Base-by-base conservation (phyloP, 164 flowering plant species). In the Vitis cinerea region DNA sequence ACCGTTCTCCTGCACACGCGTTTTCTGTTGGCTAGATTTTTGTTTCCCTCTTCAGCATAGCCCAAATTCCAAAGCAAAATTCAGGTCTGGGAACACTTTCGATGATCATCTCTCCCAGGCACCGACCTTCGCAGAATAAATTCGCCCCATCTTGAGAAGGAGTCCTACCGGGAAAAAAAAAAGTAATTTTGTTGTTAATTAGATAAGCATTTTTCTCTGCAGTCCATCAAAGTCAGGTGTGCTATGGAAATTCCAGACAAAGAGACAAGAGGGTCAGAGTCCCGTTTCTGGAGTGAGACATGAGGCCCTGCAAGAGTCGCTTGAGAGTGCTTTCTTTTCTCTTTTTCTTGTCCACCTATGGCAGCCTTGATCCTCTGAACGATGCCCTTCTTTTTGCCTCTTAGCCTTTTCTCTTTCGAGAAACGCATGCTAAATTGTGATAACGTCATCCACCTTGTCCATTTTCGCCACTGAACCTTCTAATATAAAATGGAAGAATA, bases 231-330 rank as follows among this genome's bases (percentile, higher is more conserved):
- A 57, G 50, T 70, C 81, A 82, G 80, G 48, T 31, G 19, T 86
- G 90, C 83, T 73, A 61, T 55, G 75, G 13, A 79, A 78, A 76
- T 82, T 64, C 80, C 68, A 76, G 88, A 87, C 88, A 85, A 78
- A 77, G 19, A 82, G 86, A 82, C 88, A 83, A 75, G 37, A 52
- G 27, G 61, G 65, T 61, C 83, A 79, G 86, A 72, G 31, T 50
- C 59, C 75, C 74, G 59, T 56, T 56, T 70, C 77, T 19, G 64
- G 68, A 30, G n/a, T 49, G 48, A 62, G 69, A 74, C 74, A 71
- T 51, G 10, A 67, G 53, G 48, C 67, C 56, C 50, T 57, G 55
- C 58, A 57, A 48, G n/a, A 14, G 44, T 37, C n/a, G 14, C 60
- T 37, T 11, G 16, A 65, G 51, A 61, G 53, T 55, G 50, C 63